Base-by-base conservation (phyloP, 2,329 filamentous ascomycete genomes). In the Pseudogymnoascus sp. region DNA sequence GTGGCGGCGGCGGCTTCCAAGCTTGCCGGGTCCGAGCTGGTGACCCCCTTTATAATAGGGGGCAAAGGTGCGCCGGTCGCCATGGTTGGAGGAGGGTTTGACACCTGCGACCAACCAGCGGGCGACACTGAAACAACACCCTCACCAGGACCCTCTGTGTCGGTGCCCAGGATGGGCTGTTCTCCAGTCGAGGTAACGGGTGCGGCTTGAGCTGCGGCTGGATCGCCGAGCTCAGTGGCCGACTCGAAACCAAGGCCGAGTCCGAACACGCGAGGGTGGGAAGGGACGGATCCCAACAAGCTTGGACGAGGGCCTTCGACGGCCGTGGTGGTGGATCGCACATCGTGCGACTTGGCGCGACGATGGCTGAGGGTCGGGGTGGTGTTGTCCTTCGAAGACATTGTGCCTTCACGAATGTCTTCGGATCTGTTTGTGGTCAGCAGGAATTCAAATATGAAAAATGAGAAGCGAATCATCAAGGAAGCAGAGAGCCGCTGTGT, bases 281-380 rank as follows among this genome's bases (percentile, higher is more conserved):
- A 18, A 10, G 51, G 26, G 29, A 34, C n/a, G 18, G 51, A 57
- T 57, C 51, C 51, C 10, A n/a, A 8, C 8, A 31, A n/a, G n/a
- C 51, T 57, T 11, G 51, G 51, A 57, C 51, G 51, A 34, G 51
- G 29, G 29, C 51, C 26, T 11, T 57, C 51, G 26, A 34, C 4
- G 29, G 51, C 51, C n/a, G n/a, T 18, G 51, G n/a, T 18, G 51
- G 51, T 57, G 14, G 51, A 57, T 7, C 4, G 51, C 51, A 57
- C 51, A 57, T 57, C 51, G 51, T 57, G 51, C 51, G 51, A 57
- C 51, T 57, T 57, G 51, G n/a, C 51, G 29, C 51, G 51, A 57
- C 51, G 51, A 57, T 57, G 51, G 51, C 26, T 16, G 51, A 29
- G 8, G 51, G 2, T 12, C 5, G 45, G 12, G 45, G 1, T 57